phyloP scores from a whole-genome alignment of 768 basidiomycete species.

The Boletus speciosus region DNA sequence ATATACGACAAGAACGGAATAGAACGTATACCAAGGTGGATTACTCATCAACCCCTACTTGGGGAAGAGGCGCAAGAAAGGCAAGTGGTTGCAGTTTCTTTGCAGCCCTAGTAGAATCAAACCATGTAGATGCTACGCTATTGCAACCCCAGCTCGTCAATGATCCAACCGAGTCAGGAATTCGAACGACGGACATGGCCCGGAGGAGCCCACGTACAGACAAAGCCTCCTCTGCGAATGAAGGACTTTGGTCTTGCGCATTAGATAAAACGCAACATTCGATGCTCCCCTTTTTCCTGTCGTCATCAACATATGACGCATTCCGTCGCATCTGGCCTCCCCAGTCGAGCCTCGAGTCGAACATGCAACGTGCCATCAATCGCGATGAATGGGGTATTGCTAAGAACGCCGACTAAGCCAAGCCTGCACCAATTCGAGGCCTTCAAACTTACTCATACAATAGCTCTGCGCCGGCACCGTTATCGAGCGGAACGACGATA shows the following conservation, averaged over 20 bases:
- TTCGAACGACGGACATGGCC: not conserved
- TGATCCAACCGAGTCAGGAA: not conserved
- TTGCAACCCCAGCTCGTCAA: not conserved
- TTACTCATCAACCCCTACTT: slow-evolving; percentile 23
- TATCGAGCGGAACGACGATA: slow-evolving; percentile 41
- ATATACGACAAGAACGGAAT: slow-evolving; percentile 20
- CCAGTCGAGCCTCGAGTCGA: slow-evolving; percentile 45
- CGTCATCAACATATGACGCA: slow-evolving; percentile 42
- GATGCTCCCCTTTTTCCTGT: no score
- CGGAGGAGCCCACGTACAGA: no score
- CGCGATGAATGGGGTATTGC: slow-evolving; percentile 46
- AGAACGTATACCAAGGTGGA: slow-evolving; percentile 27
- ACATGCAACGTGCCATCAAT: slow-evolving; percentile 43
- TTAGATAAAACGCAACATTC: no score
- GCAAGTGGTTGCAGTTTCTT: slow-evolving; percentile 1
- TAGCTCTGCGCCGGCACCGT: slow-evolving; percentile 41
- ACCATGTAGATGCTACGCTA: not conserved
- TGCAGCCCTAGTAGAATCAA: not conserved
- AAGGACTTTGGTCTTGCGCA: not conserved
- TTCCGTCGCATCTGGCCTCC: slow-evolving; percentile 35
- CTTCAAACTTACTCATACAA: slow-evolving; percentile 49
- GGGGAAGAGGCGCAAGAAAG: slow-evolving; percentile 15
- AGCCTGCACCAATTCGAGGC: not conserved
- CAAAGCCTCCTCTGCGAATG: not conserved
- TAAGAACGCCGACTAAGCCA: slow-evolving; percentile 13